Evolutionary conservation across 2,329 filamentous ascomycete species (phyloP).

Genomic region (Ceratocystis variospora): DNA sequence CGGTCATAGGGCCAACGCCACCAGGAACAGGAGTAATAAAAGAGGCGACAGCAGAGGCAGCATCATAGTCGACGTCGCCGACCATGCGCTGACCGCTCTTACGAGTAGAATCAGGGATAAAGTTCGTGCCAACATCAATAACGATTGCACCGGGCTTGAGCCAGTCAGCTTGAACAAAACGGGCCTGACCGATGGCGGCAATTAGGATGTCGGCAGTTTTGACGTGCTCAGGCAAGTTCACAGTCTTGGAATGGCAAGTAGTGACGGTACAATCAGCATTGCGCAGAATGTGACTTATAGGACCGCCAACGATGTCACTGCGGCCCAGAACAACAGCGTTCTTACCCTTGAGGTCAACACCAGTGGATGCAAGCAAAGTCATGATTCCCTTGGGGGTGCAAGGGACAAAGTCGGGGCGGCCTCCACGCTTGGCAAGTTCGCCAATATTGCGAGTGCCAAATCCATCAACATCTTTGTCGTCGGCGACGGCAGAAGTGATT

Average conservation of each 20-base stretch:
- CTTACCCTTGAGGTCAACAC: conserved; percentile 74
- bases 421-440: conserved; percentile 89
- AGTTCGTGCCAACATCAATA: conserved; percentile 96
- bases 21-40: conserved; percentile 92
- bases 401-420: conserved; percentile 74
- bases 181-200: conserved; percentile 75
- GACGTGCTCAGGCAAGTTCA: conserved; percentile 56
- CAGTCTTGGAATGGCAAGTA: conserved; percentile 82
- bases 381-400: conserved; percentile 98
- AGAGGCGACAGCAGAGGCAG: conserved; percentile 72
- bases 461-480: conserved; percentile 95
- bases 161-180: conserved; percentile 90
- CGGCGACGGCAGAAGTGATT: conserved; percentile 77
- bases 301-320: conserved; percentile 94
- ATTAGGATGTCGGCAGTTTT: conserved; percentile 81
- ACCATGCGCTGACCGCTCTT: conserved; percentile 88
- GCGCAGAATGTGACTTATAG: conserved; percentile 87
- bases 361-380: conserved; percentile 72
- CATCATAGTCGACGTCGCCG: conserved; percentile 86
- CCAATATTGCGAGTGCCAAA: conserved; percentile 92
- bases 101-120: conserved; percentile 73
- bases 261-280: conserved; percentile 96
- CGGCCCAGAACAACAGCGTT: conserved; percentile 86
- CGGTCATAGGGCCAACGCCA: conserved; percentile 96
- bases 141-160: conserved; percentile 89